Evolutionary conservation across 768 basidiomycete genomes (phyloP).

Genomic region (Boletus rubroflammeus): DNA sequence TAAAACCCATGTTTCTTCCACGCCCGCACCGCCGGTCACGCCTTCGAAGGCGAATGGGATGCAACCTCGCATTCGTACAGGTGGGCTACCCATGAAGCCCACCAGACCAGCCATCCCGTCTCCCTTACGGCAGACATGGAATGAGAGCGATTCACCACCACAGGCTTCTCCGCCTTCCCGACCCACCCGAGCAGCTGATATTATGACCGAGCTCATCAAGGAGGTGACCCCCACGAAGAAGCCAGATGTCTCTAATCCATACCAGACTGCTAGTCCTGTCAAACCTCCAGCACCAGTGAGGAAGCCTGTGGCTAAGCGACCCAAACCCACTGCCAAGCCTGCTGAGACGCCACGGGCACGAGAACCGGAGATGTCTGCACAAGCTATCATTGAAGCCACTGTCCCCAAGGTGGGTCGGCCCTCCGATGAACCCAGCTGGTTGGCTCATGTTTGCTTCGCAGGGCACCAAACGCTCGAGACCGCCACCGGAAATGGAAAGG

Average conservation of each 20-base stretch:
- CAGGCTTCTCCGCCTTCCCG: conserved; percentile 30
- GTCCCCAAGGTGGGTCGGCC: conserved; percentile 56
- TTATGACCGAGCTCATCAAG: conserved; percentile 68
- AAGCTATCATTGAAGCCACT: conserved; percentile 74
- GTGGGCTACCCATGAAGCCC: conserved; percentile 41
- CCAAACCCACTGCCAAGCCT: conserved; percentile 34
- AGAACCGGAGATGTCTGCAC: conserved; percentile 43
- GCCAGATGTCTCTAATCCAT: conserved; percentile 72
- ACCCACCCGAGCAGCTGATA: conserved; percentile 64
- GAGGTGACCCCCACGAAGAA: conserved; percentile 63
- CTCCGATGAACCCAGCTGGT: conserved; percentile 3
- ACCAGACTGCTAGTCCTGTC: conserved; percentile 69
- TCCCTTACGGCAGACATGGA: conserved; percentile 74
- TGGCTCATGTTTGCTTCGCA: conserved; percentile 26
- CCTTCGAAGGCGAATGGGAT: conserved; percentile 25
- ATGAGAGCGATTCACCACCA: conserved; percentile 40
- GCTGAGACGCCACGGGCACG: conserved; percentile 29
- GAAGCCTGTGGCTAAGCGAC: conserved; percentile 39
- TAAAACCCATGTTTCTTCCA: conserved; percentile 19
- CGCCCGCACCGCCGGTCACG: conserved; percentile 25
- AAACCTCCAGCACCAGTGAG: conserved; percentile 45
- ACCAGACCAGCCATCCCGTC: conserved; percentile 67
- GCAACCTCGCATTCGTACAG: conserved; percentile 39
- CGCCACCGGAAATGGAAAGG: conserved; percentile 55
- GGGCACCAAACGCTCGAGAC: conserved; percentile 78